Conservation (phyloP, 2,329 filamentous ascomycete genomes). For the Aaosphaeria pasadenensis region DNA sequence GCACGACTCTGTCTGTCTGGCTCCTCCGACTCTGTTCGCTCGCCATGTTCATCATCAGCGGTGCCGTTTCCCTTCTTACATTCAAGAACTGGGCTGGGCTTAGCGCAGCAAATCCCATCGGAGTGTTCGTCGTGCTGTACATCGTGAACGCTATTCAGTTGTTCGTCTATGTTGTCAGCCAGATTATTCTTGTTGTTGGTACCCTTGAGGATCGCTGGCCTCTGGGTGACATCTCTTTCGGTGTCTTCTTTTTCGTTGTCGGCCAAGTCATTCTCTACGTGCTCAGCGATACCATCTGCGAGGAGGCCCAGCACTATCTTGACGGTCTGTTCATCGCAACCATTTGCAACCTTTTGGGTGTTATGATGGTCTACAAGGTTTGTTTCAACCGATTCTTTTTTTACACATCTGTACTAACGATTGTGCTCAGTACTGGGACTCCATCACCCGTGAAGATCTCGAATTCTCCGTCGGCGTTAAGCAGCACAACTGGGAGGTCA, state of each 20-base stretch:
- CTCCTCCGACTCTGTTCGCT: conserved; percentile 76
- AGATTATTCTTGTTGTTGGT: conserved; percentile 81
- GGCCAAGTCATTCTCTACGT: conserved; percentile 93
- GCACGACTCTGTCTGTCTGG: conserved; percentile 91
- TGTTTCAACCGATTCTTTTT: conserved; percentile 9
- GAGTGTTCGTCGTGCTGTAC: conserved; percentile 88
- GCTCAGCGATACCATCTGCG: conserved; percentile 82
- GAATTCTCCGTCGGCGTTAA: conserved; percentile 96
- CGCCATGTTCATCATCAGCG: conserved; percentile 80
- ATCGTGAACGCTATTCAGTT: conserved; percentile 85
- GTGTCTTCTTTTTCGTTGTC: conserved; percentile 83
- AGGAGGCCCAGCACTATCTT: conserved; percentile 81
- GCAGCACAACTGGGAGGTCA: conserved; percentile 97
- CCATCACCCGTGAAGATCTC: conserved; percentile 95
- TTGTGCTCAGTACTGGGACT: conserved; percentile 83
- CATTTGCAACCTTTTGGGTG: conserved; percentile 85
- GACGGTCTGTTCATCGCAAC: conserved; percentile 95
- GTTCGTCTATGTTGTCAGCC: conserved; percentile 80
- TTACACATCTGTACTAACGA: no score
- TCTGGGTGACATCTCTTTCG: conserved; percentile 85
- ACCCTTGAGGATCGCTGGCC: conserved; percentile 96
- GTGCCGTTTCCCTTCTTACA: conserved; percentile 83
- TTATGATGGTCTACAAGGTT: conserved; percentile 99
- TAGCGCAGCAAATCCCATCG: conserved; percentile 79
- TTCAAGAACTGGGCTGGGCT: conserved; percentile 91